Evolutionary conservation across 345 rosid genomes (phyloP), one percentile per base, ranked within the genome.

Genomic region (Hibiscus trionum): DNA sequence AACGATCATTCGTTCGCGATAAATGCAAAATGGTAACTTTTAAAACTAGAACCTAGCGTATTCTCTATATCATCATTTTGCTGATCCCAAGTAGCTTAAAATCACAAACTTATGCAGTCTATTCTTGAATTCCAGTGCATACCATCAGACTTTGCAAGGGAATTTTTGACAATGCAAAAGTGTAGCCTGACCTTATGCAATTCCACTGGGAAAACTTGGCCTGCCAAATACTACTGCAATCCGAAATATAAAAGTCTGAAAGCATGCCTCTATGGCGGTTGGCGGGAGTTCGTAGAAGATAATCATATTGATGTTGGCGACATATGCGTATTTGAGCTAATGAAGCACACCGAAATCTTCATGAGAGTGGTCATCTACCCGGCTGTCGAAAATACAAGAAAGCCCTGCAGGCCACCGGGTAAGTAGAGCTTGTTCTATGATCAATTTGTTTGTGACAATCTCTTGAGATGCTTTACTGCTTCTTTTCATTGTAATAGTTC

Each of bases 281-380:
- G 71, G 71, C 59, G 44, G 44, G 24, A 29, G 1, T 71, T 71
- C 39, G 73, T 21, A 10, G 3, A 21, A 33, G 65, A 71, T 33
- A 71, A 58, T 57, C 60, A 57, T 16, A 15, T 71, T 47, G 9
- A 19, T 49, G 73, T 57, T 27, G 65, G 73, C 12, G 73, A 71
- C 35, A 10, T 44, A 7, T 71, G 65, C 19, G 73, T 57, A 15
- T 71, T 71, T 58, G 65, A 71, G 73, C 52, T 56, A 47, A 21
- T 71, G 4, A 16, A 71, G 9, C 24, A 16, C 3, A 10, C 46
- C 8, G 7, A 11, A 37, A 71, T 15, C 4, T 12, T 27, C 11
- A 24, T 55, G 44, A 52, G 29, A 55, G 72, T 33, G 15, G 11
- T 10, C 49, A 69, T 49, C 55, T 21, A 63, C 24, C 49, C 49